Evolutionary conservation across 208 protist species (phyloP).

Genomic region (Tetramitus jugosus): DNA sequence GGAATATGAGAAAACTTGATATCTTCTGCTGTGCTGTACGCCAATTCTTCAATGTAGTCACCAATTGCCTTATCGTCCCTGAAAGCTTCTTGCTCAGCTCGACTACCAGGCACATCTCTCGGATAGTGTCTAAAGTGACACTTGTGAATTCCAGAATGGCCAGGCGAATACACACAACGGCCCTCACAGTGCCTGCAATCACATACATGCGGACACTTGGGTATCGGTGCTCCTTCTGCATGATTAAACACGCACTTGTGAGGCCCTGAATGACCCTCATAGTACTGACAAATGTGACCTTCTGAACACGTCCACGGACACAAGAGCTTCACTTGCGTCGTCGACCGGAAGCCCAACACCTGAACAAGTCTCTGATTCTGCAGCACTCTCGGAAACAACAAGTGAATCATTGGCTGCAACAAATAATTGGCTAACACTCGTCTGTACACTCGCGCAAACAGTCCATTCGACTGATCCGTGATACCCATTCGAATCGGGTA

Average conservation of each 20-base stretch:
- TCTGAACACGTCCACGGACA: conserved; percentile 20
- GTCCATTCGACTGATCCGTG: neutral
- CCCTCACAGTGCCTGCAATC: conserved; percentile 22
- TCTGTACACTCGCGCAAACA: neutral
- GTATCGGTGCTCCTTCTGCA: neutral
- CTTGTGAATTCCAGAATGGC: conserved; percentile 13
- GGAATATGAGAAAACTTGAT: conserved; percentile 22
- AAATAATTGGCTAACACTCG: neutral
- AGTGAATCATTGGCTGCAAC: neutral
- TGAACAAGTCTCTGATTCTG: neutral
- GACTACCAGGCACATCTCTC: conserved; percentile 5
- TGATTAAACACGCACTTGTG: conserved; percentile 22
- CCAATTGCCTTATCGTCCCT: conserved; percentile 23
- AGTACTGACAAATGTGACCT: conserved; percentile 17
- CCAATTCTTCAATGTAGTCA: conserved; percentile 23
- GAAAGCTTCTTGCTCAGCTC: neutral
- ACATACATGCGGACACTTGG: conserved; percentile 11
- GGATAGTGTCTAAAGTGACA: conserved; percentile 20
- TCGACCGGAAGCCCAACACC: neutral
- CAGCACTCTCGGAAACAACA: neutral
- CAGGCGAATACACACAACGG: conserved; percentile 1
- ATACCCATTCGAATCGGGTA: neutral
- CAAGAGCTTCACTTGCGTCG: conserved; percentile 8
- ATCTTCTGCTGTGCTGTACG: conserved; percentile 12
- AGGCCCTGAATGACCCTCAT: neutral